phyloP scores from a whole-genome alignment of 495 filamentous ascomycete genomes.

The Penicillium fimorum region DNA sequence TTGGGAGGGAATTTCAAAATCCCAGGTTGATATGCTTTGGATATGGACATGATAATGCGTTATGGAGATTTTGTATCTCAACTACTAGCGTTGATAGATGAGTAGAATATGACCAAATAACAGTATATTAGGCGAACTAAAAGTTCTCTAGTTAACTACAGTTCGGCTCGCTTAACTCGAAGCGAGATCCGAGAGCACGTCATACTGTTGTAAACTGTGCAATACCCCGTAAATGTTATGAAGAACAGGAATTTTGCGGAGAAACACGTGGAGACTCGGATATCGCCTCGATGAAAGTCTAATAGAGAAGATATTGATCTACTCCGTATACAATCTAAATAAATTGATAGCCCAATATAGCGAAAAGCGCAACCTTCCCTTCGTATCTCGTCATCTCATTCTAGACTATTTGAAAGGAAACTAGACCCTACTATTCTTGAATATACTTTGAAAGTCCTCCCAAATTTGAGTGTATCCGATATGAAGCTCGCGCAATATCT shows the following conservation, averaged over 20 bases:
- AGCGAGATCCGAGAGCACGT: not conserved
- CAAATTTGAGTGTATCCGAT: not conserved
- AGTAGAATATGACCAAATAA: not conserved
- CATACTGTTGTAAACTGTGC: not conserved
- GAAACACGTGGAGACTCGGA: not conserved
- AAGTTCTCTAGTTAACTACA: too few species aligned
- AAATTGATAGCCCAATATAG: not conserved
- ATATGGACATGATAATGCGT: slow-evolving; percentile 3
- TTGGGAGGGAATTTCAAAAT: not conserved
- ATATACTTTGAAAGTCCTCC: not conserved
- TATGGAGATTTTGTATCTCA: not conserved
- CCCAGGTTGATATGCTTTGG: not conserved
- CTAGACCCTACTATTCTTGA: not conserved
- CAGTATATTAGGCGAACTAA: not conserved
- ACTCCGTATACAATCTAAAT: not conserved
- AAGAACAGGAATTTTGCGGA: not conserved
- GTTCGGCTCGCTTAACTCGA: not conserved
- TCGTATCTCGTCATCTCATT: not conserved
- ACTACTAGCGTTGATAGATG: not conserved
- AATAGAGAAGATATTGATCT: not conserved
- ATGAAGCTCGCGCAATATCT: not conserved
- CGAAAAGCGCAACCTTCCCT: not conserved
- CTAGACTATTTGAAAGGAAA: not conserved
- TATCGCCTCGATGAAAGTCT: not conserved
- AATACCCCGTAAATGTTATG: too few species aligned